Evolutionary conservation across 768 basidiomycete genomes (phyloP), one percentile per base, ranked within the genome.

Genomic region (Collybia nuda): DNA sequence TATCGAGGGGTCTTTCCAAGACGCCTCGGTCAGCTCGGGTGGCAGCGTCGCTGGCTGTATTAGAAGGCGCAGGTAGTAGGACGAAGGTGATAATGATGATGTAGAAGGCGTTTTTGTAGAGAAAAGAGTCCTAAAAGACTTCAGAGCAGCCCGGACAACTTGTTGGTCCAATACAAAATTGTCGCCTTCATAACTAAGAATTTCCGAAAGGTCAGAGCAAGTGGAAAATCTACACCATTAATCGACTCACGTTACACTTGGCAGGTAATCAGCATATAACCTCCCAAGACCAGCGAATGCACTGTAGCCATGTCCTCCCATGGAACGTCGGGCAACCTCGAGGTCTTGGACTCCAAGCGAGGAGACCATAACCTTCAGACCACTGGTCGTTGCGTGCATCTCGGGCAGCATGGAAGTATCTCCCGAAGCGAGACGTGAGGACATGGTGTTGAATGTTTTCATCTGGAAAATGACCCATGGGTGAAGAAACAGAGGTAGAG

Each of bases 301-400:
- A 56, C 86, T 86, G 64, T 79, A 89, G 0, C 89, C 88, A 63
- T 91, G 88, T 3, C 88, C 88, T 44, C 88, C 89, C 77, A 90
- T 79, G 0, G 85, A 77, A 14, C 86, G 77, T 6, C 87, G 78
- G 2, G 85, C 83, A 5, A 72, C 76, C 63, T 89, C 88, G 11
- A 88, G 58, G 54, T 85, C 85, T 28, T 74, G 74, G 2, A 82
- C 74, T 4, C 73, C 69, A n/a, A 72, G 62, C 0, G 76, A 73
- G 1, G 80, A 76, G 3, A 77, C 79, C 24, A 86, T 71, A 3
- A 80, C 73, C 62, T 91, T 91, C 19, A 90, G 70, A 0, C 83
- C 86, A 58, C 82, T 84, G 8, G 86, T 81, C 8, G 77, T 80
- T 0, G 85, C 82, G 56, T 91, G 89, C 62, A 87, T 76, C 54